These are phyloP conservation scores for Capronia epimyces DNA, from an alignment of 2,329 filamentous ascomycete species.

Conservation along the genomic window DNA sequence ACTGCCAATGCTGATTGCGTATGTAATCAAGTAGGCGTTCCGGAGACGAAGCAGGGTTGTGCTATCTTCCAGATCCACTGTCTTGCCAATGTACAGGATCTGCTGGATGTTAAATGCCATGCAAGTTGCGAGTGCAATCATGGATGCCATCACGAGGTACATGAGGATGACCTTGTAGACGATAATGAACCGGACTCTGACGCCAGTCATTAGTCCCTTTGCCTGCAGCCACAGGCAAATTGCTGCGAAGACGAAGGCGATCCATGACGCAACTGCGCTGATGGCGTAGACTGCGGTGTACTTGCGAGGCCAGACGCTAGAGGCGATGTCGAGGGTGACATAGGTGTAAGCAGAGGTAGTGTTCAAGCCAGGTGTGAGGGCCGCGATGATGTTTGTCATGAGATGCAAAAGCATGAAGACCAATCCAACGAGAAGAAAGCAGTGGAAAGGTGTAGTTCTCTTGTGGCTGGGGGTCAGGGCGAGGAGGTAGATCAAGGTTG, in stretches of 20 bases:
- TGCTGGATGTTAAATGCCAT: slow-evolving; percentile 17
- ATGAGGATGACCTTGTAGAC: slow-evolving; percentile 14
- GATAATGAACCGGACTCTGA: slow-evolving; percentile 7
- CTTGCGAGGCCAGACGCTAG: slow-evolving; percentile 15
- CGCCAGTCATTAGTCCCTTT: slow-evolving; percentile 17
- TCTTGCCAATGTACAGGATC: slow-evolving; percentile 5
- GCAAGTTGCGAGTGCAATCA: slow-evolving; percentile 7
- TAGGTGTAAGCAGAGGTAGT: slow-evolving; percentile 15
- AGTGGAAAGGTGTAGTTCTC: slow-evolving; percentile 22
- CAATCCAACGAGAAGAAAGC: slow-evolving; percentile 16
- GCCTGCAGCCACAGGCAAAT: slow-evolving; percentile 23
- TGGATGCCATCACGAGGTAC: slow-evolving; percentile 12
- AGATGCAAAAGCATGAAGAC: slow-evolving; percentile 18
- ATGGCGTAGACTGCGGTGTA: slow-evolving; percentile 12
- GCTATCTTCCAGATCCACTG: background rate
- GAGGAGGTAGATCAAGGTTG: slow-evolving; percentile 23
- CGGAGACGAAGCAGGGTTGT: background rate
- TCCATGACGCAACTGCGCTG: slow-evolving; percentile 10
- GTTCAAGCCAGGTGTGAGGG: slow-evolving; percentile 15
- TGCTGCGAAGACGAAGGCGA: slow-evolving; percentile 17
- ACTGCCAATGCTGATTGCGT: slow-evolving; percentile 20
- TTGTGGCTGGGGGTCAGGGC: slow-evolving; percentile 21
- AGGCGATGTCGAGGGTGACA: slow-evolving; percentile 14
- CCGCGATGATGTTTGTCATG: slow-evolving; percentile 18
- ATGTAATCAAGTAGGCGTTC: slow-evolving; percentile 10